phyloP scores from a whole-genome alignment of 2,329 filamentous ascomycete genomes.

The Podosphaera aphanis region DNA sequence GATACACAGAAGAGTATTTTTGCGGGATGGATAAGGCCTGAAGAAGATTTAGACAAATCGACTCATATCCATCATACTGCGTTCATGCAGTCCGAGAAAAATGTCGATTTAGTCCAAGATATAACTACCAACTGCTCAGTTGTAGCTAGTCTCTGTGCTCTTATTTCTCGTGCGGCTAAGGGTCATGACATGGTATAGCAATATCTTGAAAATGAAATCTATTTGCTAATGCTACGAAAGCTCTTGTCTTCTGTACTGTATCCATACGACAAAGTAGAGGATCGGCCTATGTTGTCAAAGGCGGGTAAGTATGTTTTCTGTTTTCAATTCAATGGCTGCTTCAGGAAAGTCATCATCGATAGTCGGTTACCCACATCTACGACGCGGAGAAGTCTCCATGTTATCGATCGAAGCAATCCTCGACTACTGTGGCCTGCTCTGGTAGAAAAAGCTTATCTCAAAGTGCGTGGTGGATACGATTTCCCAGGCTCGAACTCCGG shows the following conservation, averaged over 20 bases:
- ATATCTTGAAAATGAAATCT: neutral
- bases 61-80: constrained; percentile 25
- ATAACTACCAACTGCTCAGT: constrained; percentile 92
- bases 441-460: constrained; percentile 88
- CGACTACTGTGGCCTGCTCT: constrained; percentile 76
- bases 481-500: constrained; percentile 95
- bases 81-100: constrained; percentile 16
- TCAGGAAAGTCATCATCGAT: constrained; percentile 68
- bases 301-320: constrained; percentile 80
- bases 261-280: constrained; percentile 40
- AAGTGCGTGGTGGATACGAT: constrained; percentile 85
- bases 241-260: constrained; percentile 50
- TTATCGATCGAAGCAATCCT: constrained; percentile 65
- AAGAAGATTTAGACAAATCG: constrained; percentile 19
- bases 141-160: constrained; percentile 79
- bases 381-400: constrained; percentile 55
- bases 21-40: constrained; percentile 48
- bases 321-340: constrained; percentile 92
- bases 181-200: constrained; percentile 40
- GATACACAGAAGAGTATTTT: constrained; percentile 52
- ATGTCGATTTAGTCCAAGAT: constrained; percentile 78
- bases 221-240: constrained; percentile 18
- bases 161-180: constrained; percentile 43
- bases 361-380: constrained; percentile 64
- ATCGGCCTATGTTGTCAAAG: constrained; percentile 37